Conservation (phyloP, 179 eudicot genomes). For the Gypsophila paniculata region DNA sequence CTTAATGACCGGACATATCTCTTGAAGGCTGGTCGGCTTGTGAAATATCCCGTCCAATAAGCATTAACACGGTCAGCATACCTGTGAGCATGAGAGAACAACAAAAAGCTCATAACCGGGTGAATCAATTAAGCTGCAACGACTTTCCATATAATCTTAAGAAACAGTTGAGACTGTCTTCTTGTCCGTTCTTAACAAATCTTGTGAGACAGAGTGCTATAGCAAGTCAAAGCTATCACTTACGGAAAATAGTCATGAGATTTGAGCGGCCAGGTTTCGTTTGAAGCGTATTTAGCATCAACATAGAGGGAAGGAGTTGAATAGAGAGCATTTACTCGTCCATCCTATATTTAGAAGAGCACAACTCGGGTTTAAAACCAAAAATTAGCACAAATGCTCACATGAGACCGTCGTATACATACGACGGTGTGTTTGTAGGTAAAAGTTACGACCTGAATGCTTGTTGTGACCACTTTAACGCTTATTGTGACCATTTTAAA, state of each 20-base stretch:
- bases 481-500: no score
- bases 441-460: no score
- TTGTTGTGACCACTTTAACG: no score
- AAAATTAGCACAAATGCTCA: no score
- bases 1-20: conserved; percentile 65
- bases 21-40: conserved; percentile 87
- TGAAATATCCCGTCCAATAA: conserved; percentile 86
- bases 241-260: conserved; percentile 84
- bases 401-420: no score
- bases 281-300: conserved; percentile 67
- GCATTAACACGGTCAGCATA: conserved; percentile 65
- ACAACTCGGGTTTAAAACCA: conserved; percentile 10
- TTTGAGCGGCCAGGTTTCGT: conserved; percentile 75
- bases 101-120: neutral
- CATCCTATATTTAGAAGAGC: conserved; percentile 52
- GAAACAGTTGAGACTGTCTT: neutral
- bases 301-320: conserved; percentile 87
- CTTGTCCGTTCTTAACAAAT: neutral
- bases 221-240: conserved; percentile 26
- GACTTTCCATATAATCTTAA: neutral
- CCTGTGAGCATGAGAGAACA: conserved; percentile 33
- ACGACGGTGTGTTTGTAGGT: no score
- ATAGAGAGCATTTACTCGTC: conserved; percentile 79
- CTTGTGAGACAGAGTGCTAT: neutral
- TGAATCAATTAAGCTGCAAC: neutral